Conservation (phyloP, 257 asterid species). For the Rehmannia glutinosa region DNA sequence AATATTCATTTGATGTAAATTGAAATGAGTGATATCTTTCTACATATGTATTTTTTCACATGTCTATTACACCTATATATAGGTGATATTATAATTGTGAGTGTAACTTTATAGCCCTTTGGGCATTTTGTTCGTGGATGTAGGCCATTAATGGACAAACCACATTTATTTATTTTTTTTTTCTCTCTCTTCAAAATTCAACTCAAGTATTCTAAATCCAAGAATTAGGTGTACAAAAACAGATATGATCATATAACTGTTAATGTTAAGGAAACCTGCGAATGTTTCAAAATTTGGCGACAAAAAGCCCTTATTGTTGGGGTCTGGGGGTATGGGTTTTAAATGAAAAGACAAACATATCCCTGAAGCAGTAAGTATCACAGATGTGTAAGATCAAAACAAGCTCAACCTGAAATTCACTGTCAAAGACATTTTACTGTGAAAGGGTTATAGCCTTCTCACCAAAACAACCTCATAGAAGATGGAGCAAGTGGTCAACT, state of each 20-base stretch:
- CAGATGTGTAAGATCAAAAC: background rate
- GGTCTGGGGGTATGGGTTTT: background rate
- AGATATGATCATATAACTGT: background rate
- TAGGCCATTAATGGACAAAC: too few relatives aligned
- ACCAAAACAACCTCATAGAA: background rate
- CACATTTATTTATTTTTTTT: too few relatives aligned
- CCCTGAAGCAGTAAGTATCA: background rate
- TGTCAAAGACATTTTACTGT: background rate
- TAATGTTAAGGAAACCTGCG: background rate
- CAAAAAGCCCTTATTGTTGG: background rate
- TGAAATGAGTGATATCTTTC: too few relatives aligned
- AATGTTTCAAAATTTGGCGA: background rate
- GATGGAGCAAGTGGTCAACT: slow-evolving; percentile 1
- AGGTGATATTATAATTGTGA: too few relatives aligned
- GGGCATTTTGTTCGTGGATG: too few relatives aligned
- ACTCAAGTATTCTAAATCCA: background rate
- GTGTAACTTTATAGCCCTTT: too few relatives aligned
- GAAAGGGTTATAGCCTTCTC: background rate
- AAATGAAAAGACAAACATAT: background rate
- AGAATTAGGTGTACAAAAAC: background rate
- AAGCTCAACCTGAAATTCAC: background rate
- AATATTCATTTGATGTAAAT: too few relatives aligned
- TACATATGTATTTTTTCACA: too few relatives aligned
- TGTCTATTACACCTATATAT: too few relatives aligned
- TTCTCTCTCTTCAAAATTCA: too few relatives aligned